These are phyloP conservation scores for Fusarium sp. DNA, from an alignment of 2,329 filamentous ascomycete species.

Conservation along the genomic window DNA sequence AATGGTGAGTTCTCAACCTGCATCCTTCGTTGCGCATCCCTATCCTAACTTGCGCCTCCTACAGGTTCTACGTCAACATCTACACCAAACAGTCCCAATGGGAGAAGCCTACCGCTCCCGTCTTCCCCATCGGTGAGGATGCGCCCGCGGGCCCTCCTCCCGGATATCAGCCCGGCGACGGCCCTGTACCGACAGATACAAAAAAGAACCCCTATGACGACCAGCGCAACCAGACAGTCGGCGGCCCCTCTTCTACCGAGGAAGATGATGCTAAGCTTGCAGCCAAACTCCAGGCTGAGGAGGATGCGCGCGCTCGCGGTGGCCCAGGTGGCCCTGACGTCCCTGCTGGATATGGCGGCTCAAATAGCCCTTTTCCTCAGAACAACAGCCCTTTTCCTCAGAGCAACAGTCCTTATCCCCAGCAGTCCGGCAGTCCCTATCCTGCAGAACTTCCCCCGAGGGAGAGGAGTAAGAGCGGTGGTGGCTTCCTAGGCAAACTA, in stretches of 20 bases:
- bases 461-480: slow-evolving; percentile 52
- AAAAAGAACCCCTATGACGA: slow-evolving; percentile 80
- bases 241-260: slow-evolving; percentile 50
- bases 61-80: slow-evolving; percentile 90
- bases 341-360: slow-evolving; percentile 49
- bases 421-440: slow-evolving; percentile 46
- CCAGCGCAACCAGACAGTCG: slow-evolving; percentile 46
- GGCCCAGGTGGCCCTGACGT: slow-evolving; percentile 46
- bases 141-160: slow-evolving; percentile 73
- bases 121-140: slow-evolving; percentile 61
- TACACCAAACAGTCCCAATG: slow-evolving; percentile 91
- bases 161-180: slow-evolving; percentile 66
- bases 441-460: slow-evolving; percentile 58
- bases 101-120: slow-evolving; percentile 82
- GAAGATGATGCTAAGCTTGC: slow-evolving; percentile 81
- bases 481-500: slow-evolving; percentile 65
- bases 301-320: slow-evolving; percentile 71
- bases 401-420: slow-evolving; percentile 41
- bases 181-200: slow-evolving; percentile 59
- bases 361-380: slow-evolving; percentile 46
- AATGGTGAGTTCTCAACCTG: slow-evolving; percentile 69
- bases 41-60: slow-evolving; percentile 24
- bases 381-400: slow-evolving; percentile 39
- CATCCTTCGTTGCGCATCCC: background rate
- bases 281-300: slow-evolving; percentile 83